phyloP scores from a whole-genome alignment of 768 basidiomycete genomes.

The Leccinum sublutescens region DNA sequence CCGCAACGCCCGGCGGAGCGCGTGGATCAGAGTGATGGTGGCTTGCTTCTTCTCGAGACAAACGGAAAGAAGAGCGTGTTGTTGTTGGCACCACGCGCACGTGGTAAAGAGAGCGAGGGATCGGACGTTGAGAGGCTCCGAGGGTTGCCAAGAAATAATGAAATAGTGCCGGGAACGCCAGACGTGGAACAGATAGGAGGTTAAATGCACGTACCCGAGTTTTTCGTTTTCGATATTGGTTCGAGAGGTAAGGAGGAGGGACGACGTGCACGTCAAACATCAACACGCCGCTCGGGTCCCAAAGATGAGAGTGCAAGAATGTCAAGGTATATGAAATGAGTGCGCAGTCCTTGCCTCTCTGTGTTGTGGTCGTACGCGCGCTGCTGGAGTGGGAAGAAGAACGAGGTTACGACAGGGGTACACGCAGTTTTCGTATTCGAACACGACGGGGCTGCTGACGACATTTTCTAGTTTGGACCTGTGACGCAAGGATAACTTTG shows the following conservation, averaged over 20 bases:
- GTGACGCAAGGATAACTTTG: neutral
- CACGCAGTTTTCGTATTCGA: slow-evolving; percentile 13
- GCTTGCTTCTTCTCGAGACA: slow-evolving; percentile 5
- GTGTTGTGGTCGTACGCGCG: neutral
- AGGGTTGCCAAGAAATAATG: slow-evolving; percentile 12
- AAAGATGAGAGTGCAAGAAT: neutral
- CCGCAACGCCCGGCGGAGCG: neutral
- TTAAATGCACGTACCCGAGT: neutral
- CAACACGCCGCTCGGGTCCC: neutral
- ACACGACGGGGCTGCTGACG: neutral
- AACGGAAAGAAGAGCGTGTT: slow-evolving; percentile 1
- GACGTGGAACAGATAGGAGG: slow-evolving; percentile 11
- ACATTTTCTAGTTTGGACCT: neutral
- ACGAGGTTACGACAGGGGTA: slow-evolving; percentile 9
- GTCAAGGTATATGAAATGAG: slow-evolving; percentile 15
- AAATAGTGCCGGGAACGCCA: slow-evolving; percentile 11
- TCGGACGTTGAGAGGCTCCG: slow-evolving; percentile 25
- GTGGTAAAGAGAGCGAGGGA: neutral
- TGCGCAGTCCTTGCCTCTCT: slow-evolving; percentile 8
- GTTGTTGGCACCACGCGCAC: neutral
- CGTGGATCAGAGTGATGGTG: neutral
- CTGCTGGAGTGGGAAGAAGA: slow-evolving; percentile 16
- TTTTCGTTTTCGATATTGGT: neutral
- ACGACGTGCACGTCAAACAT: slow-evolving; percentile 1
- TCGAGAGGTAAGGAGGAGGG: neutral